Evolutionary conservation across 768 basidiomycete genomes (phyloP), one percentile per base, ranked within the genome.

Genomic region (Amanita thiersii): DNA sequence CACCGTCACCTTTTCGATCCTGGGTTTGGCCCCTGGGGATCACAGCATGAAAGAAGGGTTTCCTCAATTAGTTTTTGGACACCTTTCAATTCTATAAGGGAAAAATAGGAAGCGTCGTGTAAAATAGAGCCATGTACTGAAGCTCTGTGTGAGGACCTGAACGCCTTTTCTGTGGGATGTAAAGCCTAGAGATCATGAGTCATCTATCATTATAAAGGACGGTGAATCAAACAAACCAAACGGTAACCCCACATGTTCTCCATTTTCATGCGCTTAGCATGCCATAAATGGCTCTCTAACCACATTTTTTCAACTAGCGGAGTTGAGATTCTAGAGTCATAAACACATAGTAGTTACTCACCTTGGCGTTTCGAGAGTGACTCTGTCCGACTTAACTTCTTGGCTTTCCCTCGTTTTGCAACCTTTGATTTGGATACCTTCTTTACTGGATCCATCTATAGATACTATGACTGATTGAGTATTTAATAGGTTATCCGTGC

Each of bases 271-370:
- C 96, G 77, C 61, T 97, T 98, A 1, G 92, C 87, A 52, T 97
- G 94, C 90, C 92, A 98, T 14, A 98, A 62, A 57, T 99, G 96
- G 4, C 92, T 94, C 56, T 94, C 90, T 0, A 99, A 76, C 94
- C 94, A 98, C 9, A 72, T 65, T 58, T 97, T 97, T 49, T 86
- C 73, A 21, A 69, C 93, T 96, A 48, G 2, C 37, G 8, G 19
- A 26, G 45, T 44, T 18, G 11, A 30, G 37, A 39, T 15, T 18
- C 31, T 12, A 34, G 12, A 18, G 39, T 17, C 3, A 24, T n/a
- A 6, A 24, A 36, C 23, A 25, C n/a, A 5, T n/a, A 30, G 18
- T 26, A 37, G 32, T 26, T 12, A 47, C 62, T 48, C 49, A 94
- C 94, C 62, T 59, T 96, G 92, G 44, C 94, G 75, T 37, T 70